phyloP scores from a whole-genome alignment of 108 stramenopile genomes.

The Schizochytrium sp. region DNA sequence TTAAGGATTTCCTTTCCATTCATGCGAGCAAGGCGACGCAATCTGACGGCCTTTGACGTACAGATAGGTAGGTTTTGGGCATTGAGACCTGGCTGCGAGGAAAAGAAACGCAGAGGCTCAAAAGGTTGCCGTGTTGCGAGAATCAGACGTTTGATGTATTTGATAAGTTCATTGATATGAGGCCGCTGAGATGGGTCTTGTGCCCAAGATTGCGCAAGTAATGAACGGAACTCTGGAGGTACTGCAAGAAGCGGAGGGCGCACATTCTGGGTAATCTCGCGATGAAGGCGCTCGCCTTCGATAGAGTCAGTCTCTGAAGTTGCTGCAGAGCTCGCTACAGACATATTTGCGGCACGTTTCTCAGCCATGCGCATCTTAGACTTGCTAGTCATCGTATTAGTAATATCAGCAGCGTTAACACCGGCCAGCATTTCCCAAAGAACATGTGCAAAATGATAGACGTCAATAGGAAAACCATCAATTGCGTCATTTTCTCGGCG shows the following conservation, averaged over 20 bases:
- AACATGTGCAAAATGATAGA: constrained; percentile 34
- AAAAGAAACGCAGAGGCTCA: not conserved
- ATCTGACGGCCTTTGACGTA: not conserved
- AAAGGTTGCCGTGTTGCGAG: not conserved
- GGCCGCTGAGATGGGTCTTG: constrained; percentile 8
- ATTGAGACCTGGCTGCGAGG: not conserved
- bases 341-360: not conserved
- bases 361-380: not conserved
- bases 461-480: constrained; percentile 2
- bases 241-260: constrained; percentile 53
- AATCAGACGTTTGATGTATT: constrained; percentile 18
- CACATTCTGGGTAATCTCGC: not conserved
- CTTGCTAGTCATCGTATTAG: not conserved
- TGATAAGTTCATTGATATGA: not conserved
- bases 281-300: constrained; percentile 8
- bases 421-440: constrained; percentile 56
- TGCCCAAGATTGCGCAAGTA: constrained; percentile 24
- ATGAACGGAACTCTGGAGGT: constrained; percentile 33
- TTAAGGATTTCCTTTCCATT: constrained; percentile 1
- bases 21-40: not conserved
- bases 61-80: not conserved
- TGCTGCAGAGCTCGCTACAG: not conserved
- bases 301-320: not conserved
- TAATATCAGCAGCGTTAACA: not conserved
- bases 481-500: constrained; percentile 4